A percentile compares a stretch with the other conserved stretches of the same genome.
Conservation (phyloP, 176 grass and related monocot genomes). For the Stipa capillata region DNA sequence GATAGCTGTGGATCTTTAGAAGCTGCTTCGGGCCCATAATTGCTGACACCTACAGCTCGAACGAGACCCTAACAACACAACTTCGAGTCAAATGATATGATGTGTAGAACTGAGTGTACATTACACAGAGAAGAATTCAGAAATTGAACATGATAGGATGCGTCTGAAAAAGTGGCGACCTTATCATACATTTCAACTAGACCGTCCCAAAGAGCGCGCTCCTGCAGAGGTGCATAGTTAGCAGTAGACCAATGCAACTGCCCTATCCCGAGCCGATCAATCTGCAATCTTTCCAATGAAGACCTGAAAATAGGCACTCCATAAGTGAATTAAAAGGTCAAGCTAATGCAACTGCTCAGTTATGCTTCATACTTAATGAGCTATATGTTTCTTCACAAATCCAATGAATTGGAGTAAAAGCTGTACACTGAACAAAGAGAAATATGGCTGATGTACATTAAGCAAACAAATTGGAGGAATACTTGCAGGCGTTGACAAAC, state of each 20-base stretch:
- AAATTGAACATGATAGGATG: background rate
- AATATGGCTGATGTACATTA: constrained; percentile 36
- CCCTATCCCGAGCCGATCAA: constrained; percentile 76
- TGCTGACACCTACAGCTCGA: constrained; percentile 83
- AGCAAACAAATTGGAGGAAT: constrained; percentile 50
- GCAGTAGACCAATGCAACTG: constrained; percentile 96
- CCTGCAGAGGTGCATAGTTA: constrained; percentile 94
- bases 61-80: constrained; percentile 64
- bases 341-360: background rate
- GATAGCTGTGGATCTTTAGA: constrained; percentile 70
- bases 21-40: constrained; percentile 94
- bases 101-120: too few species aligned
- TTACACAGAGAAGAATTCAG: background rate
- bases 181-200: constrained; percentile 91
- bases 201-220: constrained; percentile 82
- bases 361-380: background rate
- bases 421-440: background rate
- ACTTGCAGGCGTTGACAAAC: constrained; percentile 98
- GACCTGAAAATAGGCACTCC: constrained; percentile 38
- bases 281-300: constrained; percentile 74
- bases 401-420: background rate
- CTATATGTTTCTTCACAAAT: background rate
- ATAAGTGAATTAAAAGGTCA: background rate
- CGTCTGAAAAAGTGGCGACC: constrained; percentile 46
- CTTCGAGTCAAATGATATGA: constrained; percentile 4